A percentile compares a stretch with the other conserved stretches of the same genome.
Conservation (phyloP, 2,329 filamentous ascomycete genomes). For the Scedosporium aurantiacum region DNA sequence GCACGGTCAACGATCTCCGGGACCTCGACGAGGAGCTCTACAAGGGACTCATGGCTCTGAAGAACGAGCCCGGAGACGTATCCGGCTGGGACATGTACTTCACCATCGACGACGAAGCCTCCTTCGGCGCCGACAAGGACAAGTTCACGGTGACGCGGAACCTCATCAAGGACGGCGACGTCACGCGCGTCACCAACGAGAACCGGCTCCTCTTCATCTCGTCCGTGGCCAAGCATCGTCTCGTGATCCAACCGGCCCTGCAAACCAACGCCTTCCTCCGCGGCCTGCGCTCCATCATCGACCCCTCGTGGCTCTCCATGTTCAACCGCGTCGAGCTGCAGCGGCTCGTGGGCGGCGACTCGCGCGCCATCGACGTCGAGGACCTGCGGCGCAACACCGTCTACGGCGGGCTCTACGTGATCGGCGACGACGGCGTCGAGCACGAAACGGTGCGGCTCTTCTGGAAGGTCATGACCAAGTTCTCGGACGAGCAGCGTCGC, state of each 20-base stretch:
- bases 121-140: slow-evolving; percentile 30
- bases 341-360: slow-evolving; percentile 82
- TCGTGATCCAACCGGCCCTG: slow-evolving; percentile 66
- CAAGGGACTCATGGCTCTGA: slow-evolving; percentile 69
- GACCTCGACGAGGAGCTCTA: slow-evolving; percentile 89
- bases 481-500: slow-evolving; percentile 66
- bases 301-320: slow-evolving; percentile 91
- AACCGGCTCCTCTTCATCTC: slow-evolving; percentile 93
- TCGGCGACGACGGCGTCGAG: slow-evolving; percentile 81
- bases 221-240: slow-evolving; percentile 76
- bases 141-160: slow-evolving; percentile 54
- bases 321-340: slow-evolving; percentile 96
- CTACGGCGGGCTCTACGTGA: slow-evolving; percentile 78
- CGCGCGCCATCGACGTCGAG: slow-evolving; percentile 72
- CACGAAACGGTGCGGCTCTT: slow-evolving; percentile 80
- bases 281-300: slow-evolving; percentile 78
- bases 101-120: slow-evolving; percentile 66
- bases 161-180: slow-evolving; percentile 64
- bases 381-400: slow-evolving; percentile 75
- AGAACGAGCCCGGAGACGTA: slow-evolving; percentile 76
- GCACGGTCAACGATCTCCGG: slow-evolving; percentile 87
- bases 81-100: slow-evolving; percentile 64
- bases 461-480: slow-evolving; percentile 74
- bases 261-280: slow-evolving; percentile 82
- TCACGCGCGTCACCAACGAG: slow-evolving; percentile 74